Evolutionary conservation across 805 yeast genomes (phyloP).

Genomic region (Saturnispora halmiae): DNA sequence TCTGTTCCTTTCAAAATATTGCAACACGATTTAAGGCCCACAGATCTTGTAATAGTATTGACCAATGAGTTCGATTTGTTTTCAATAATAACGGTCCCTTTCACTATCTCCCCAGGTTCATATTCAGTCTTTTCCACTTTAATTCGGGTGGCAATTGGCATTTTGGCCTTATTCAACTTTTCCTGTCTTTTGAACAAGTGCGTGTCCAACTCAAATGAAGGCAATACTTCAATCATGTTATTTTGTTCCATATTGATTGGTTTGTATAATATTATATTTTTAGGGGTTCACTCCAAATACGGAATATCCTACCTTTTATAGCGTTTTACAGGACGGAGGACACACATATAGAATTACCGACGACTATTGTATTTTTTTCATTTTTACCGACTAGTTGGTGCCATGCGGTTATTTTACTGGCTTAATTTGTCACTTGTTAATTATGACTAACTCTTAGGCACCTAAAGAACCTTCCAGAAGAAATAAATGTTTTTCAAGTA

Average conservation of each 20-base stretch:
- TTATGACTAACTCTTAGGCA: no score
- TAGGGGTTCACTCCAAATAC: no score
- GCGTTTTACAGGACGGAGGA: no score
- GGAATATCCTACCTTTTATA: no score
- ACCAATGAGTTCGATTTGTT: conserved; percentile 29
- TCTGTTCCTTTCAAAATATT: background rate
- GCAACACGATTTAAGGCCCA: conserved; percentile 28
- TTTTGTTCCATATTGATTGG: background rate
- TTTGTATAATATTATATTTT: no score
- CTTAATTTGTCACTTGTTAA: no score
- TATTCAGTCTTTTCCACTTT: conserved; percentile 38
- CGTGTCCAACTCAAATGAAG: conserved; percentile 63
- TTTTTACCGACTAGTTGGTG: no score
- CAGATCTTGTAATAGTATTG: background rate
- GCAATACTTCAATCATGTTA: conserved; percentile 41
- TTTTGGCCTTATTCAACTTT: conserved; percentile 17
- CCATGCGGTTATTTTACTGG: no score
- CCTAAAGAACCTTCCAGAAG: no score
- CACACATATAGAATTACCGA: no score
- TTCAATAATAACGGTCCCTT: conserved; percentile 43
- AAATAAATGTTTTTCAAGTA: no score
- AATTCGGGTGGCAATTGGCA: conserved; percentile 22
- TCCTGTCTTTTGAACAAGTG: conserved; percentile 22
- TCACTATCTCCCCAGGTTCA: conserved; percentile 58
- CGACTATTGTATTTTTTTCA: no score